Evolutionary conservation across 1,284 basidiomycete genomes (phyloP), one percentile per base, ranked within the genome.

Genomic region (Leccinum pachyderme): DNA sequence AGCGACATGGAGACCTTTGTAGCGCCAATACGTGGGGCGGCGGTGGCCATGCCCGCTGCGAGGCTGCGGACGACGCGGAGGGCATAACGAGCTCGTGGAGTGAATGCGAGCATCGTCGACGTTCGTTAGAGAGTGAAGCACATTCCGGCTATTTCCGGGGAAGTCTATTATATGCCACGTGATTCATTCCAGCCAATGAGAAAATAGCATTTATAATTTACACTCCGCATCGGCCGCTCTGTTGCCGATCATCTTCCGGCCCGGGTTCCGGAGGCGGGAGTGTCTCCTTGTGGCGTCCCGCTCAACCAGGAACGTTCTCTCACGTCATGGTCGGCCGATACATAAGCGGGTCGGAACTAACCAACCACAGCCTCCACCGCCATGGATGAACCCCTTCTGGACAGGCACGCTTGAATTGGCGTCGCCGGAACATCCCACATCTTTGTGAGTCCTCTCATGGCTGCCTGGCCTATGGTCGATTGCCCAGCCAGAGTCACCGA

Each of bases 1-100:
- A 87, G 79, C 51, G 91, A 93, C 93, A 97, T 96, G 65, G 90
- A 77, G 54, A 97, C 94, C 79, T 95, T 94, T 62, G 87, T 94
- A 72, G 93, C 91, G 59, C 93, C 93, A 65, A 96, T 95, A 64
- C 86, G 80, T 51, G 84, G 79, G 18, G 84, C 80, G 66, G 81
- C 87, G 63, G 89, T 93, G 69, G 91, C 91, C 84, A 93, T 85
- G 47, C 86, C 86, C 50, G 81, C 82, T 60, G 81, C 82, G 67
- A 83, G 52, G 59, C 81, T 83, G 76, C 81, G 80, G 60, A 83
- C 69, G 37, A 78, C 75, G 69, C 82, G 80, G 72, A 83, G 72
- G 54, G 80, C 84, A 67, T 77, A 72, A 55, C 83, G 79, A 61
- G 85, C 79, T 73, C 81, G 79, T 58, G 77, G 77, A 56, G 86